A percentile compares a stretch with the other conserved stretches of the same genome.
Conservation (phyloP, 306 rosid genomes). For the Heteromeles arbutifolia region DNA sequence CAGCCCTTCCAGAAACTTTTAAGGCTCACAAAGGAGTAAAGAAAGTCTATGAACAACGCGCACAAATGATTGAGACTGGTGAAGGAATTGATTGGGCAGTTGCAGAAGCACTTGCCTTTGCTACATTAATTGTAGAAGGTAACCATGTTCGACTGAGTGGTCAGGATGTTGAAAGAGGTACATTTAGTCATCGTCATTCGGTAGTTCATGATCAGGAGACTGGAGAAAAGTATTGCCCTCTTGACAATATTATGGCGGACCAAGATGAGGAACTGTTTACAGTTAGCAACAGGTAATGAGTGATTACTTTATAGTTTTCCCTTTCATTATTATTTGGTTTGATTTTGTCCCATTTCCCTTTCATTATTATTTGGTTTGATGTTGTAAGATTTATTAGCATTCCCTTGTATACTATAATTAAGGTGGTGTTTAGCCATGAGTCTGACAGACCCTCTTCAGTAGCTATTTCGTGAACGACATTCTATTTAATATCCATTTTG, state of each 20-base stretch:
- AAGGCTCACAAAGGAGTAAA: constrained; percentile 87
- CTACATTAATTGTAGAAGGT: constrained; percentile 85
- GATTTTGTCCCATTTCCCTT: background rate
- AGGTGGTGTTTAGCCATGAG: background rate
- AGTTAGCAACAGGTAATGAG: constrained; percentile 88
- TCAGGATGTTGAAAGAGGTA: constrained; percentile 98
- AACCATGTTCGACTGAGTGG: constrained; percentile 94
- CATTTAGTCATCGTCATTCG: constrained; percentile 91
- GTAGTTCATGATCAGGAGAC: constrained; percentile 87
- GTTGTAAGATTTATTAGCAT: background rate
- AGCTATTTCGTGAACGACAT: background rate
- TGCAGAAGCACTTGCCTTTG: constrained; percentile 94
- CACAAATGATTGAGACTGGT: constrained; percentile 91
- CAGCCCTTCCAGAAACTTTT: constrained; percentile 64
- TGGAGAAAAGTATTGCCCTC: constrained; percentile 77
- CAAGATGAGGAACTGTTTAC: constrained; percentile 91
- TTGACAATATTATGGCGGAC: constrained; percentile 75
- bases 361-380: background rate
- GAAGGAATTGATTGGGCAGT: constrained; percentile 95
- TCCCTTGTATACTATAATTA: background rate
- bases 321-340: background rate
- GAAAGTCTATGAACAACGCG: constrained; percentile 74
- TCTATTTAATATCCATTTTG: background rate
- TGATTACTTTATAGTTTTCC: background rate
- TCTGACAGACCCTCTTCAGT: background rate